Base-by-base conservation (phyloP, 305 asterid genomes). In the Stenogyne calaminthoides region DNA sequence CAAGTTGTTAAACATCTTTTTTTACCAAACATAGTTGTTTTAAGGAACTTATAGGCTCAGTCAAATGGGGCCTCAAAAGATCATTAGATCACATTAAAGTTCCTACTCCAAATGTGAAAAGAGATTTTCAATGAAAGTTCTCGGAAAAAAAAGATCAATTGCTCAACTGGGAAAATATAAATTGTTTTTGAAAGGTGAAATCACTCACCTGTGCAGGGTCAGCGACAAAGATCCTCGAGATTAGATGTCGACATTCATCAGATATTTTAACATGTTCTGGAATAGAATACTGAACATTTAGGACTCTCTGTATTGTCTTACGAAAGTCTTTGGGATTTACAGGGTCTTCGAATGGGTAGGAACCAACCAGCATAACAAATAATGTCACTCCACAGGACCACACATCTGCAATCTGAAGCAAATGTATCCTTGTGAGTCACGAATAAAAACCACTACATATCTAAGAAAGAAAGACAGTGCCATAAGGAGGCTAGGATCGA, bases 331-430 rank as follows among this genome's bases (percentile, higher is more conserved):
- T 88, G 37, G 93, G 90, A 75, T 84, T 85, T 72, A 80, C 82
- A 57, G 95, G 92, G 78, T 90, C 96, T 80, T 84, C 91, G 73
- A 90, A 90, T 15, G 93, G 93, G 77, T 90, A 88, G 25, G 88
- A 73, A 72, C 96, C 96, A 67, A 84, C 87, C 71, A 90, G 80
- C 95, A 90, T 88, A 39, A 88, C 91, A 58, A 82, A 90, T 68
- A 90, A 80, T n/a, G 95, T 85, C 69, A 90, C 95, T 7, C 93
- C 95, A 72, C 95, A 88, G 0, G 97, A 88, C 97, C 97, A 90
- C 42, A 88, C 93, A 79, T 87, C 95, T 60, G 95, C 96, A 67
- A 88, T 80, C 94, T 90, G 91, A 64, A 85, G 75, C 25, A 74
- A 65, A 62, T 46, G 52, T 52, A 82, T 59, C 42, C 32, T 14